These are phyloP conservation scores for Hylodesmum podocarpum DNA, from an alignment of 306 rosid genomes.

Conservation along the genomic window DNA sequence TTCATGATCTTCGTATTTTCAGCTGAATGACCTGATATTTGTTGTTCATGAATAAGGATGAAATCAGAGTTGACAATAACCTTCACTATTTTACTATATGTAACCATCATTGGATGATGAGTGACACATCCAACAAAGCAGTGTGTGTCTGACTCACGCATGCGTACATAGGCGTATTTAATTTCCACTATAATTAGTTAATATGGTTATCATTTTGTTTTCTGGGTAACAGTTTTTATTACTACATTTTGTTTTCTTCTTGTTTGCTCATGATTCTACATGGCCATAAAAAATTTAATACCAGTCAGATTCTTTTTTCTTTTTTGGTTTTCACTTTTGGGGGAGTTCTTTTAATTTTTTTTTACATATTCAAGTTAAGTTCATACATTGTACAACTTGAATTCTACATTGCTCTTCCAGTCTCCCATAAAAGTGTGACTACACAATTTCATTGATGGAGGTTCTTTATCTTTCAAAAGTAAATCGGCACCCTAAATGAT, in stretches of 20 bases:
- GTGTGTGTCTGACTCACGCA: background rate
- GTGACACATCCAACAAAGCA: background rate
- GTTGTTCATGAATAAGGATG: slow-evolving; percentile 2
- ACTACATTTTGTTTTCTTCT: background rate
- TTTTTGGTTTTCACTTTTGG: slow-evolving; percentile 11
- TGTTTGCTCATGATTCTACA: background rate
- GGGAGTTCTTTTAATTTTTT: background rate
- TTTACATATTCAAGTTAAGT: background rate
- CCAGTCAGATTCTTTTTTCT: background rate
- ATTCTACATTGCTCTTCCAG: background rate
- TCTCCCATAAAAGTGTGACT: background rate
- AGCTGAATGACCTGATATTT: background rate
- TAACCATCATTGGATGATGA: background rate
- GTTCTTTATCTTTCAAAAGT: background rate
- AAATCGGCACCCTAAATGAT: background rate
- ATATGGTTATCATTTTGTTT: slow-evolving; percentile 14
- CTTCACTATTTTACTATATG: background rate
- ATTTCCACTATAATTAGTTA: background rate
- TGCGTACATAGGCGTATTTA: background rate
- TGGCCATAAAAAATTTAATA: background rate
- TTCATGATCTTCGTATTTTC: slow-evolving; percentile 1
- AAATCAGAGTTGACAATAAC: background rate
- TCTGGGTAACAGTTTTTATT: background rate
- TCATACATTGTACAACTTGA: background rate
- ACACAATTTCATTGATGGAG: background rate